These are phyloP conservation scores for Apiotrichum montevideense DNA, from an alignment of 1,284 basidiomycete species.

Conservation along the genomic window DNA sequence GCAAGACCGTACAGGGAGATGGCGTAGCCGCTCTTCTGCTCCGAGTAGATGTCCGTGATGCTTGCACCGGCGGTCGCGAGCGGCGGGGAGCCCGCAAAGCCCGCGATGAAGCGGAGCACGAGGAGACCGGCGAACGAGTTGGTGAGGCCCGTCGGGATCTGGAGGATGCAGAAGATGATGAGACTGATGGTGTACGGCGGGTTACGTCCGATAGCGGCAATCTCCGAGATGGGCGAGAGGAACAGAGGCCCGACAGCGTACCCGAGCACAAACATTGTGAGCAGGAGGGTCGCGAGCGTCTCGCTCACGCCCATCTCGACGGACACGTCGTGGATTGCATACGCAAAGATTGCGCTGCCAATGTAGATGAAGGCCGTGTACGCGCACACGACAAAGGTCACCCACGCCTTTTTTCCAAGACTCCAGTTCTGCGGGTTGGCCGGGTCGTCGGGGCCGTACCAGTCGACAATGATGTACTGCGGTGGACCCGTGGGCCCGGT, in stretches of 20 bases:
- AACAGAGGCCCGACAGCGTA: conserved; percentile 56
- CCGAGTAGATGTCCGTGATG: conserved; percentile 60
- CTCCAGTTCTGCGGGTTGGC: conserved; percentile 64
- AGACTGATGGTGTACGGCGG: conserved; percentile 38
- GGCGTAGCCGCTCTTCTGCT: conserved; percentile 57
- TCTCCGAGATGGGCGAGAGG: conserved; percentile 31
- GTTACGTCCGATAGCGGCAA: conserved; percentile 30
- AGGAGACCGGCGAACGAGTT: conserved; percentile 34
- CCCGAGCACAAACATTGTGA: conserved; percentile 52
- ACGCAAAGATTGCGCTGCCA: conserved; percentile 3
- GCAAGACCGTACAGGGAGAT: conserved; percentile 58
- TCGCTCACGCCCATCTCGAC: neutral
- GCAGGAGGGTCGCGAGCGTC: neutral
- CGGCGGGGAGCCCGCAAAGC: conserved; percentile 14
- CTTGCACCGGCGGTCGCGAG: conserved; percentile 53
- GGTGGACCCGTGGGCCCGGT: neutral
- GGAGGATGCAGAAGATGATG: conserved; percentile 35
- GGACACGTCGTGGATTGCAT: neutral
- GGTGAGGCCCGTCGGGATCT: conserved; percentile 35
- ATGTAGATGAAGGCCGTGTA: conserved; percentile 46
- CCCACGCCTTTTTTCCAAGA: conserved; percentile 57
- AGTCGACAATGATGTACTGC: conserved; percentile 49
- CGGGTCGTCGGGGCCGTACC: conserved; percentile 59
- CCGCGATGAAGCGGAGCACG: conserved; percentile 32
- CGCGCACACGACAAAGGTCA: conserved; percentile 42